phyloP scores from a whole-genome alignment of 2,329 filamentous ascomycete species.

The Didymella exigua region DNA sequence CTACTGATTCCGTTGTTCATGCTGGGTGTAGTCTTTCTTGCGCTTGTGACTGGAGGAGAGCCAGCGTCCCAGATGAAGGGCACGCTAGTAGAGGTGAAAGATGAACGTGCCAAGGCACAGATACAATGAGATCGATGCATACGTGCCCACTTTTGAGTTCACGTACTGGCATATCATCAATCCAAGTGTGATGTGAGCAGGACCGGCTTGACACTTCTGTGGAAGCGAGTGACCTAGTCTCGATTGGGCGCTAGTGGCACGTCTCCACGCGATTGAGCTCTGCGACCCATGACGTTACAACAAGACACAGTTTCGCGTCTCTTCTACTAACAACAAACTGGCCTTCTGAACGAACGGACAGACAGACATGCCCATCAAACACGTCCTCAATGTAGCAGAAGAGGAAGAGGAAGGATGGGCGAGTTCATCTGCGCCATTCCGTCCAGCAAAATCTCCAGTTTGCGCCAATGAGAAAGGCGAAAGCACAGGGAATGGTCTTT shows the following conservation, averaged over 20 bases:
- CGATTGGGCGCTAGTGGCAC: neutral
- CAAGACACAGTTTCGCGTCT: constrained; percentile 2
- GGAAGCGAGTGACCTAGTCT: neutral
- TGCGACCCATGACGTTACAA: constrained; percentile 15
- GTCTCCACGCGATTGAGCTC: constrained; percentile 9
- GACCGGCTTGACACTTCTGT: neutral
- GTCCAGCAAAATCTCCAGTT: constrained; percentile 30
- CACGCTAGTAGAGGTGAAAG: neutral
- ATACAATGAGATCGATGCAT: too few species aligned
- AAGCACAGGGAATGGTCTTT: constrained; percentile 59
- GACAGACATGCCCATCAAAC: constrained; percentile 10
- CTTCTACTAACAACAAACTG: neutral
- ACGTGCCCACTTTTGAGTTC: too few species aligned
- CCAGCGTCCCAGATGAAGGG: neutral
- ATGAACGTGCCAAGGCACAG: too few species aligned
- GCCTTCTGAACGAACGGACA: neutral
- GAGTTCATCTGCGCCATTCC: constrained; percentile 22
- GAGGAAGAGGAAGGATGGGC: constrained; percentile 13
- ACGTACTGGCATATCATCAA: neutral
- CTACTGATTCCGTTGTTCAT: constrained; percentile 16
- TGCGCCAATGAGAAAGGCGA: constrained; percentile 29
- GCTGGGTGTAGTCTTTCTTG: neutral
- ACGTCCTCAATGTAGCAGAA: constrained; percentile 16
- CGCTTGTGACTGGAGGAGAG: neutral
- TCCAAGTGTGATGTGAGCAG: neutral